Evolutionary conservation across 1,139 yeast species (phyloP).

Genomic region (Lipomyces yarrowii): DNA sequence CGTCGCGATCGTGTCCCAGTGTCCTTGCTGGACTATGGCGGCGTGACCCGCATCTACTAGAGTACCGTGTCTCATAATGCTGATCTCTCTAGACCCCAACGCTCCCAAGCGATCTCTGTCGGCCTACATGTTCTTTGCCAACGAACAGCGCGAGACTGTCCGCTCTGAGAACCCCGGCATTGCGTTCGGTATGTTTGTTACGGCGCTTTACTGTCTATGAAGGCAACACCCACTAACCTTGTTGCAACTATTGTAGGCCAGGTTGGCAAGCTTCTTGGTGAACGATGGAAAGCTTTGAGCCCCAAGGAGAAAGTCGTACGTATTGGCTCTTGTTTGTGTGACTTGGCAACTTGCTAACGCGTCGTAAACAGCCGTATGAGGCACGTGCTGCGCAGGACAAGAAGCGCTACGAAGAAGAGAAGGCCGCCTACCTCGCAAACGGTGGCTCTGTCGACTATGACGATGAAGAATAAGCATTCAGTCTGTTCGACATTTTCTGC

Average conservation of each 20-base stretch:
- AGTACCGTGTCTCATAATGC: neutral
- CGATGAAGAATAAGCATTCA: conserved; percentile 36
- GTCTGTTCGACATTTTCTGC: conserved; percentile 6
- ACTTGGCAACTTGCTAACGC: conserved; percentile 4
- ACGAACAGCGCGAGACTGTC: conserved; percentile 93
- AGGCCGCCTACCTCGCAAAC: conserved; percentile 74
- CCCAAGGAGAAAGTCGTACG: conserved; percentile 65
- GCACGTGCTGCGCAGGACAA: conserved; percentile 93
- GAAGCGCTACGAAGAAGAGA: conserved; percentile 95
- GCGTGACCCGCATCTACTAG: no score
- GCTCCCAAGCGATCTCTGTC: conserved; percentile 99
- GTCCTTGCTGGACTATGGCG: neutral
- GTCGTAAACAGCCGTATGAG: conserved; percentile 66
- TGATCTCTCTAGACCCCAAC: conserved; percentile 70
- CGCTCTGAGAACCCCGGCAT: conserved; percentile 95
- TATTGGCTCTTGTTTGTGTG: conserved; percentile 6
- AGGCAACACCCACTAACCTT: neutral
- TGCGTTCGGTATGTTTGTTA: conserved; percentile 61
- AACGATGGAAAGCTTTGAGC: conserved; percentile 88
- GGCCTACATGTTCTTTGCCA: conserved; percentile 98
- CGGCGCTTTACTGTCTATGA: neutral
- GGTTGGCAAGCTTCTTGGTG: conserved; percentile 91
- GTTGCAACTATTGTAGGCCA: conserved; percentile 45
- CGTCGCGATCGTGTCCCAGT: no score
- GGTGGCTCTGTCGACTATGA: conserved; percentile 37